Conservation (phyloP, 2,329 filamentous ascomycete species). For the Calonectria pseudoturangicola region DNA sequence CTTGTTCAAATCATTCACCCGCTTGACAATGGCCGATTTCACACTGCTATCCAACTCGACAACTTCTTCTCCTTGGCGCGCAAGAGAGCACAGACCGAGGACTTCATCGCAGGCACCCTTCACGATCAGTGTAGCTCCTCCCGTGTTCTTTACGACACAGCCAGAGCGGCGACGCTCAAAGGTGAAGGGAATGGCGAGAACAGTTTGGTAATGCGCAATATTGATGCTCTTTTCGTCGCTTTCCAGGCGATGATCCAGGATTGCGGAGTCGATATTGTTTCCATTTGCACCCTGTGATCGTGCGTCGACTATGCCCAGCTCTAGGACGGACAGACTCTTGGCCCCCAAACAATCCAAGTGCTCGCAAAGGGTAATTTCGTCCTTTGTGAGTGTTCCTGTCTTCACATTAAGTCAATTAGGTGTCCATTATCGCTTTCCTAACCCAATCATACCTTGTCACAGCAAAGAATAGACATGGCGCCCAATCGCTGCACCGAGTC, state of each 20-base stretch:
- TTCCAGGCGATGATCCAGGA: conserved; percentile 28
- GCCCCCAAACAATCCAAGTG: conserved; percentile 45
- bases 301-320: conserved; percentile 55
- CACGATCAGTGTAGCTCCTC: neutral
- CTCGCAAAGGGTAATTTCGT: conserved; percentile 54
- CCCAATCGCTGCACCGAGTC: conserved; percentile 57
- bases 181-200: conserved; percentile 10
- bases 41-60: neutral
- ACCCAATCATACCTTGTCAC: conserved; percentile 52
- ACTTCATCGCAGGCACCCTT: conserved; percentile 24
- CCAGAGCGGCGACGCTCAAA: conserved; percentile 28
- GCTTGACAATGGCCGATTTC: neutral
- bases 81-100: neutral
- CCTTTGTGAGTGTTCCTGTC: conserved; percentile 56
- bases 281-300: conserved; percentile 52
- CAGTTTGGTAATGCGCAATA: conserved; percentile 9
- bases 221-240: neutral
- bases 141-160: conserved; percentile 4
- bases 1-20: conserved; percentile 2
- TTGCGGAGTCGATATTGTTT: conserved; percentile 56
- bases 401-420: neutral
- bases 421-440: too few species aligned
- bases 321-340: conserved; percentile 46
- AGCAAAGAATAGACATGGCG: conserved; percentile 56
- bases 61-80: neutral